Evolutionary conservation across 352 stramenopile genomes (phyloP).

Genomic region (Phytopythium litorale): DNA sequence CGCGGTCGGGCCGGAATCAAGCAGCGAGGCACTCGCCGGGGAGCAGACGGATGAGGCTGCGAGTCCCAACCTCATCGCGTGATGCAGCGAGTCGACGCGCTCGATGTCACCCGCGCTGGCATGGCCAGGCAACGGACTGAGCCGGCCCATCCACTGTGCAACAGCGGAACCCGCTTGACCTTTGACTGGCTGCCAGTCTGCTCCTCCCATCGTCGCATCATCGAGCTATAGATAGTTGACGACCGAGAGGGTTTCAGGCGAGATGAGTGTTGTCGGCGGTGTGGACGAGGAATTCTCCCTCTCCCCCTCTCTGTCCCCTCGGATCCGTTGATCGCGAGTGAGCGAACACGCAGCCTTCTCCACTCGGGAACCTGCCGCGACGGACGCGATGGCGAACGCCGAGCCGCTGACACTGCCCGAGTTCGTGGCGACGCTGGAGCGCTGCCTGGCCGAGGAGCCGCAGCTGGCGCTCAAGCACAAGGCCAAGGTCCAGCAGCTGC

Average conservation of each 20-base stretch:
- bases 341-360: too few species aligned
- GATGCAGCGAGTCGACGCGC: too few species aligned
- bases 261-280: too few species aligned
- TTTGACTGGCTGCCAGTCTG: too few species aligned
- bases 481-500: slow-evolving; percentile 41
- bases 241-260: too few species aligned
- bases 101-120: too few species aligned
- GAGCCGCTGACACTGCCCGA: slow-evolving; percentile 31
- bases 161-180: neutral
- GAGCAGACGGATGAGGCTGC: too few species aligned
- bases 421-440: slow-evolving; percentile 53
- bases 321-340: neutral
- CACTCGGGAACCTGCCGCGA: neutral
- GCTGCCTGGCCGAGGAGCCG: slow-evolving; percentile 39
- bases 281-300: neutral
- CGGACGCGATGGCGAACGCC: neutral
- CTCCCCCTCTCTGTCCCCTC: neutral
- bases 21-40: too few species aligned
- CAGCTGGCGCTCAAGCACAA: slow-evolving; percentile 62
- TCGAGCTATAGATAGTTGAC: too few species aligned
- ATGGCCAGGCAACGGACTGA: too few species aligned
- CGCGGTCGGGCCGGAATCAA: neutral
- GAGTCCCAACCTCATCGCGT: too few species aligned
- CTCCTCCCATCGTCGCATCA: too few species aligned
- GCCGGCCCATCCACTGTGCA: neutral